These are phyloP conservation scores for Wickerhamomyces ciferrii DNA, from an alignment of 805 yeast species.

Conservation along the genomic window DNA sequence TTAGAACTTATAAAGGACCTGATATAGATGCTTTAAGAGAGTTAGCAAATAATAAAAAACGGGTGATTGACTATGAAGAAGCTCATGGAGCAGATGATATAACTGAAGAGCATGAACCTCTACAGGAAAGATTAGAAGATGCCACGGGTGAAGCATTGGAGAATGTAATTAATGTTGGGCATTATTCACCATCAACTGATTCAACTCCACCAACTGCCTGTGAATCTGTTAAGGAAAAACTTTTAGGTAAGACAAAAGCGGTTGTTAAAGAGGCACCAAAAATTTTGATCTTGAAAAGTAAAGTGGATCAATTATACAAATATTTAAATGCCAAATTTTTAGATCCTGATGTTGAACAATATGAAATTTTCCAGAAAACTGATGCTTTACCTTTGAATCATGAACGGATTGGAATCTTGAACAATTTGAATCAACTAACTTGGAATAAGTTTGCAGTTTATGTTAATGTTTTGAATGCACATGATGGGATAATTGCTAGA, in stretches of 20 bases:
- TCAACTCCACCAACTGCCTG: no score
- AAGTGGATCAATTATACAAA: not conserved
- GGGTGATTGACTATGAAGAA: constrained; percentile 2
- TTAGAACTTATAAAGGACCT: constrained; percentile 25
- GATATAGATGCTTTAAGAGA: constrained; percentile 5
- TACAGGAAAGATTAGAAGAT: constrained; percentile 18
- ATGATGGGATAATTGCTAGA: constrained; percentile 82
- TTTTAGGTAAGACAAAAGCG: not conserved
- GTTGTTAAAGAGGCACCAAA: not conserved
- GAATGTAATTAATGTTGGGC: constrained; percentile 16
- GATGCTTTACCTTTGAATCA: constrained; percentile 28
- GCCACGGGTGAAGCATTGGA: constrained; percentile 20
- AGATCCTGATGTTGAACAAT: constrained; percentile 9
- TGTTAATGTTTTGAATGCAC: constrained; percentile 73
- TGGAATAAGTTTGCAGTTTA: constrained; percentile 80
- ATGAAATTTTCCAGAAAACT: constrained; percentile 14
- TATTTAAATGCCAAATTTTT: constrained; percentile 2
- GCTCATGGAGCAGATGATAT: constrained; percentile 3
- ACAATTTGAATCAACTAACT: constrained; percentile 52
- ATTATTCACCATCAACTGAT: constrained; percentile 15
- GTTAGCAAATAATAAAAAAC: not conserved
- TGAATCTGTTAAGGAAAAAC: not conserved
- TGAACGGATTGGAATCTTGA: constrained; percentile 35
- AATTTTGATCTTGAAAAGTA: not conserved
- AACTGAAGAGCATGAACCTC: not conserved